Conservation (phyloP, 2,329 filamentous ascomycete species). For the Onygenales sp. region DNA sequence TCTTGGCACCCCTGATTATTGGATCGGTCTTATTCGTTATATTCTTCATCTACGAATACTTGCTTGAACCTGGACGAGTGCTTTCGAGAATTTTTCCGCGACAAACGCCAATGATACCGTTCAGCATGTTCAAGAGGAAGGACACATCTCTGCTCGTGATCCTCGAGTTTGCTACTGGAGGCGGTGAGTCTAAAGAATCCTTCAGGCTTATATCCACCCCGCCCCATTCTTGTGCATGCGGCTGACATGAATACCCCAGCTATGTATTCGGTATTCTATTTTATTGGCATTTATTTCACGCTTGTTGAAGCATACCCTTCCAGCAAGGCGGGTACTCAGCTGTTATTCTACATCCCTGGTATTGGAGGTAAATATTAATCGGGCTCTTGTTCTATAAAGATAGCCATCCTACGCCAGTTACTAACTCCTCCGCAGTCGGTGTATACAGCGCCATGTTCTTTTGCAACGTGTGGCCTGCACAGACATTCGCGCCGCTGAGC, state of each 20-base stretch:
- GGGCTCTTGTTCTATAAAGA: background rate
- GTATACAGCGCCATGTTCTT: slow-evolving; percentile 49
- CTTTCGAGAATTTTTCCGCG: slow-evolving; percentile 42
- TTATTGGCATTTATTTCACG: slow-evolving; percentile 59
- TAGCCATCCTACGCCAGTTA: background rate
- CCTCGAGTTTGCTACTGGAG: slow-evolving; percentile 52
- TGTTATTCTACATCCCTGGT: slow-evolving; percentile 57
- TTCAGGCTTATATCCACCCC: background rate
- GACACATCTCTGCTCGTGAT: slow-evolving; percentile 55
- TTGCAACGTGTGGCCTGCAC: slow-evolving; percentile 52
- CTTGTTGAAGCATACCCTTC: slow-evolving; percentile 46
- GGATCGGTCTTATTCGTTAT: slow-evolving; percentile 33
- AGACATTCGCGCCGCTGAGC: slow-evolving; percentile 52
- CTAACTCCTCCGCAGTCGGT: slow-evolving; percentile 32
- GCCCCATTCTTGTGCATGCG: background rate
- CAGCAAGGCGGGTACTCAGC: slow-evolving; percentile 45
- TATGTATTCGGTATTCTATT: slow-evolving; percentile 53
- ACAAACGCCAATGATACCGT: slow-evolving; percentile 57
- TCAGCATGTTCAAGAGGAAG: slow-evolving; percentile 45
- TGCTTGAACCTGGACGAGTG: slow-evolving; percentile 41
- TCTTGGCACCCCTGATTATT: slow-evolving; percentile 41
- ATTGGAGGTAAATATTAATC: slow-evolving; percentile 39
- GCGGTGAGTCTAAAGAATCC: slow-evolving; percentile 24
- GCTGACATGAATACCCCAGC: slow-evolving; percentile 9
- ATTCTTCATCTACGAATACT: slow-evolving; percentile 45